Evolutionary conservation across 129 eudicot genomes (phyloP).

Genomic region (Tanacetum coccineum): DNA sequence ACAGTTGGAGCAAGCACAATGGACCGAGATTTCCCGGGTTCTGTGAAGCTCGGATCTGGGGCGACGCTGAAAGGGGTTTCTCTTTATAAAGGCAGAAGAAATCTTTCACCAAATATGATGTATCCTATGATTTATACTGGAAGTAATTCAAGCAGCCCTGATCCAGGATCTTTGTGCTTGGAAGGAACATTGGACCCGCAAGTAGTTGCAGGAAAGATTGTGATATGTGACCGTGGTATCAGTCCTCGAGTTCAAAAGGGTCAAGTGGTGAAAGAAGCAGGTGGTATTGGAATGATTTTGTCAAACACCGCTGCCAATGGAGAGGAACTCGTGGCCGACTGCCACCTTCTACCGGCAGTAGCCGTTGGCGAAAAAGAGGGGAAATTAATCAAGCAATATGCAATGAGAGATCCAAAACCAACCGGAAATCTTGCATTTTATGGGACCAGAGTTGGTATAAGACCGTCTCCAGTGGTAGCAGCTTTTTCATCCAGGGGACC

Average conservation of each 20-base stretch:
- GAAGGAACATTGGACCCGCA: constrained; percentile 71
- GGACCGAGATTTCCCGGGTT: constrained; percentile 87
- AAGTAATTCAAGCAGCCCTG: constrained; percentile 59
- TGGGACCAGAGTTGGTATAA: constrained; percentile 61
- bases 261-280: constrained; percentile 87
- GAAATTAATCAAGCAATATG: constrained; percentile 54
- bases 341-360: constrained; percentile 79
- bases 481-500: constrained; percentile 96
- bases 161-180: constrained; percentile 76
- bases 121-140: constrained; percentile 74
- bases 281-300: constrained; percentile 87
- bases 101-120: constrained; percentile 33
- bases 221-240: constrained; percentile 82
- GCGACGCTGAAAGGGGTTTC: constrained; percentile 53
- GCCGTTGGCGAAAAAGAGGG: constrained; percentile 84
- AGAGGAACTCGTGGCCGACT: constrained; percentile 83
- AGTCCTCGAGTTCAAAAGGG: constrained; percentile 94
- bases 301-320: constrained; percentile 82
- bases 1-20: constrained; percentile 91
- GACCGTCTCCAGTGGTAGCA: constrained; percentile 90
- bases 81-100: constrained; percentile 60
- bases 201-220: constrained; percentile 71
- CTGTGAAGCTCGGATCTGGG: constrained; percentile 62
- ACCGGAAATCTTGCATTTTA: constrained; percentile 64
- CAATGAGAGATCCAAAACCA: constrained; percentile 35